Evolutionary conservation across 2,329 filamentous ascomycete genomes (phyloP), one percentile per base, ranked within the genome.

Genomic region (Exophiala bonariae): DNA sequence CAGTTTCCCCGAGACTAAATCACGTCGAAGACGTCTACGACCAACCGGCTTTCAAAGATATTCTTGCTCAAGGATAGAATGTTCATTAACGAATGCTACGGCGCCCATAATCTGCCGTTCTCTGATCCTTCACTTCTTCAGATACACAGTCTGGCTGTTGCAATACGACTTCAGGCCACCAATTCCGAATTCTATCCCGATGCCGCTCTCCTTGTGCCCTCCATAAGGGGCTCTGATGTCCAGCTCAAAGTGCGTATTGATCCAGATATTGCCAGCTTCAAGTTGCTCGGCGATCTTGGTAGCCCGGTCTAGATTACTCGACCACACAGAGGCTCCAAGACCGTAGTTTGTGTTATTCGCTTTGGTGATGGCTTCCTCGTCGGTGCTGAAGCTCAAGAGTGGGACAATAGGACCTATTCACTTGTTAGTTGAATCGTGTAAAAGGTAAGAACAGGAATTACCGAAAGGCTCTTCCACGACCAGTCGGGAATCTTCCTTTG

Each of bases 371-470:
- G 83, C 78, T n/a, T 84, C 81, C 2, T 74, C 74, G 48, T 87
- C 82, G 16, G 77, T 70, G 0, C 68, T 68, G 80, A 81, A 87
- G 14, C 73, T 75, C 39, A 85, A 59, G 4, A 86, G 65, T 0
- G 83, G 81, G 55, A 82, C 72, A 8, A 80, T 82, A 0, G 80
- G 80, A 37, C 72, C 65, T 50, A 81, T 85, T 9, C 82, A 81
- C 59, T 83, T 83, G 13, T 70, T 63, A 14, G 66, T 66, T 17
- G n/a, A n/a, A n/a, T n/a, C 74, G 20, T 65, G 59, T 61, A 67
- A 31, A 31, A n/a, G 28, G 28, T 31, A 31, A 31, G n/a, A n/a
- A 31, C 9, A 31, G 28, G 28, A 31, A 31, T 64, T 58, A 74
- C 77, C 80, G 54, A 83, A 83, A 7, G 79, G 76, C 59, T 84